A percentile compares a stretch with the other conserved stretches of the same genome.
Evolutionary conservation across 495 filamentous ascomycete genomes (phyloP).

Genomic region (Xanthoparmelia taractica): DNA sequence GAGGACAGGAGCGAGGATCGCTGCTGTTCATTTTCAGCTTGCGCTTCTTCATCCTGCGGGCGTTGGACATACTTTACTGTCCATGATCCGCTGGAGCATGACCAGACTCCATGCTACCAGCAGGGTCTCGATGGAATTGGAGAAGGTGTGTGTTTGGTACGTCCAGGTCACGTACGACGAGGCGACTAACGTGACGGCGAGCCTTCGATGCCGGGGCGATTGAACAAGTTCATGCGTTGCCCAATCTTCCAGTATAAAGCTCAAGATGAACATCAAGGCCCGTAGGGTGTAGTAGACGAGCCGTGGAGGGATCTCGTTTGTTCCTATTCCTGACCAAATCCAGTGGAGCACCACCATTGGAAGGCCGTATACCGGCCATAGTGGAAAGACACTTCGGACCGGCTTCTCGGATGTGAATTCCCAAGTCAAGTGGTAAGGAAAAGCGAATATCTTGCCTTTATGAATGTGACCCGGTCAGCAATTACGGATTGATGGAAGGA

Average conservation of each 20-base stretch:
- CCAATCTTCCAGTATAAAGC: constrained; percentile 97
- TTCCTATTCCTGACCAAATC: constrained; percentile 62
- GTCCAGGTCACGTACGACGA: constrained; percentile 99
- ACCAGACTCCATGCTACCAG: constrained; percentile 87
- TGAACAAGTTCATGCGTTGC: constrained; percentile 84
- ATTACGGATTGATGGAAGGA: constrained; percentile 1
- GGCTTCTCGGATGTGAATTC: constrained; percentile 82
- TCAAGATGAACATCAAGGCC: constrained; percentile 81
- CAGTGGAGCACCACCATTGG: constrained; percentile 86
- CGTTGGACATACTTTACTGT: constrained; percentile 54
- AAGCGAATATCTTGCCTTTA: constrained; percentile 78
- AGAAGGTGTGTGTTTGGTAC: constrained; percentile 97
- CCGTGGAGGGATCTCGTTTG: constrained; percentile 45
- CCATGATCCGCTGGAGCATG: constrained; percentile 73
- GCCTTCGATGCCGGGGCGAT: constrained; percentile 60
- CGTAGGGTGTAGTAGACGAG: constrained; percentile 83
- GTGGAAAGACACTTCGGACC: constrained; percentile 88
- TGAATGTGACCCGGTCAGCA: background rate
- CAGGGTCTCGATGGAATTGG: constrained; percentile 92
- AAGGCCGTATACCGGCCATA: constrained; percentile 89
- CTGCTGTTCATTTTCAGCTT: constrained; percentile 40
- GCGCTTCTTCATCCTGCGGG: background rate
- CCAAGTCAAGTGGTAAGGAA: constrained; percentile 81
- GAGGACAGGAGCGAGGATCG: constrained; percentile 67
- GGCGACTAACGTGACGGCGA: constrained; percentile 71